phyloP scores from a whole-genome alignment of 2,329 filamentous ascomycete species.

The Raffaelea albimanens region DNA sequence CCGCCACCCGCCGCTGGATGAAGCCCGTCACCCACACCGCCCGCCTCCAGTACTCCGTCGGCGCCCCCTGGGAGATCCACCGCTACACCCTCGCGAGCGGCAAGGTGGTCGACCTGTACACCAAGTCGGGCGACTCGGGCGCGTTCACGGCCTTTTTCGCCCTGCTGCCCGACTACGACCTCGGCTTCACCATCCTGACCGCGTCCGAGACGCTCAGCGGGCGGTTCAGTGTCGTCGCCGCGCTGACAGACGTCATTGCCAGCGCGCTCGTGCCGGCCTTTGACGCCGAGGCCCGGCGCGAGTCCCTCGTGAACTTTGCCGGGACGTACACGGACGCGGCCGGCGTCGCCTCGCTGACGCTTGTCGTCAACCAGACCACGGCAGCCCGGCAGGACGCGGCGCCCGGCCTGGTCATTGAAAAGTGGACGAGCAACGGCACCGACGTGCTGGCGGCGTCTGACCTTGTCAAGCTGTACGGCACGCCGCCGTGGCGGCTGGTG shows the following conservation, averaged over 20 bases:
- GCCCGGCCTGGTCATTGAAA: conserved; percentile 27
- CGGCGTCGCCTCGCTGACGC: conserved; percentile 29
- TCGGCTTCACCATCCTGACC: conserved; percentile 30
- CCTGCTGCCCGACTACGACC: conserved; percentile 36
- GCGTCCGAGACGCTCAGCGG: conserved; percentile 11
- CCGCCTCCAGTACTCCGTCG: conserved; percentile 26
- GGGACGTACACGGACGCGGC: conserved; percentile 28
- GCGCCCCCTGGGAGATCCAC: conserved; percentile 38
- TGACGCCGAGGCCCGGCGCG: conserved; percentile 29
- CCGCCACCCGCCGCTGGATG: conserved; percentile 33
- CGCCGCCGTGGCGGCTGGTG: conserved; percentile 5
- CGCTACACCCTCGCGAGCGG: conserved; percentile 26
- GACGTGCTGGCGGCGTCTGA: conserved; percentile 22
- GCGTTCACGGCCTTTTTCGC: conserved; percentile 29
- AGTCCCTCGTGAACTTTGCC: conserved; percentile 20
- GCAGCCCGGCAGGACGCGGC: conserved; percentile 10
- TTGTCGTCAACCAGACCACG: conserved; percentile 22
- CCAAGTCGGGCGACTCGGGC: conserved; percentile 34
- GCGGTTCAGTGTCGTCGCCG: conserved; percentile 1
- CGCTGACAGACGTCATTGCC: conserved; percentile 21
- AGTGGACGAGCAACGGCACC: conserved; percentile 30
- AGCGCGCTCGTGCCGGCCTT: conserved; percentile 28
- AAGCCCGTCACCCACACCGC: conserved; percentile 30
- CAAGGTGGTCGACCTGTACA: conserved; percentile 34
- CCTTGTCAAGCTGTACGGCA: conserved; percentile 8